Percentiles rank a stretch among this genome's conserved stretches.
Conservation (phyloP, 495 filamentous ascomycete species). For the Amorphotheca resinae region DNA sequence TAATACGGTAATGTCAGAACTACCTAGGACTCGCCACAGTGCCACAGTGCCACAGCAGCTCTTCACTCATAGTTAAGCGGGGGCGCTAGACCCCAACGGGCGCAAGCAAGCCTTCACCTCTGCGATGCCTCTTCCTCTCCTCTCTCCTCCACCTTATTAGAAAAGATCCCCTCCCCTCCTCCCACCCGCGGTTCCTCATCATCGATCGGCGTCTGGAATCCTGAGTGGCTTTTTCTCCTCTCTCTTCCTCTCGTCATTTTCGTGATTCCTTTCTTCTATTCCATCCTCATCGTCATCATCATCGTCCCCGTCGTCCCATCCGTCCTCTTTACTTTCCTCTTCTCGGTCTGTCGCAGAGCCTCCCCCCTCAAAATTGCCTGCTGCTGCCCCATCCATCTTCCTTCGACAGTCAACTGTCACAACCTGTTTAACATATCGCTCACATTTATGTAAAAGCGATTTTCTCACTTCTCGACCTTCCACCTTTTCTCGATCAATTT, state of each 20-base stretch:
- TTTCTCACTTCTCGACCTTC: constrained; percentile 14
- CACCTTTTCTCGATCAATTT: constrained; percentile 12
- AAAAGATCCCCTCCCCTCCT: constrained; percentile 23
- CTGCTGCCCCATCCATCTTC: constrained; percentile 14
- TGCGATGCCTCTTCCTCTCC: too few relatives aligned
- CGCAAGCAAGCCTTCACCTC: too few relatives aligned
- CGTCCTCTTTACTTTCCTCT: constrained; percentile 16
- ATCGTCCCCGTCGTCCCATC: constrained; percentile 15
- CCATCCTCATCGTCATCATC: constrained; percentile 3
- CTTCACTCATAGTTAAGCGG: too few relatives aligned
- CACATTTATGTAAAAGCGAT: constrained; percentile 15
- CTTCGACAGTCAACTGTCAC: constrained; percentile 11
- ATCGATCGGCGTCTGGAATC: constrained; percentile 29
- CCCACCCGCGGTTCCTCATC: constrained; percentile 22
- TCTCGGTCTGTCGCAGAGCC: constrained; percentile 16
- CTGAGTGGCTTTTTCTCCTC: constrained; percentile 33
- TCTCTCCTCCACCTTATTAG: too few relatives aligned
- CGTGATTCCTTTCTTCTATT: constrained; percentile 25
- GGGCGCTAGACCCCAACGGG: too few relatives aligned
- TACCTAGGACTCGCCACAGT: too few relatives aligned
- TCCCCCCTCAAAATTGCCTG: constrained; percentile 11
- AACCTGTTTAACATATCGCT: constrained; percentile 13
- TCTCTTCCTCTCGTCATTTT: constrained; percentile 40
- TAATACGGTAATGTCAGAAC: too few relatives aligned
- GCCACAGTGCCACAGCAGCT: too few relatives aligned